Evolutionary conservation across 2,329 filamentous ascomycete genomes (phyloP).

Genomic region (Arthrinium puccinioides): DNA sequence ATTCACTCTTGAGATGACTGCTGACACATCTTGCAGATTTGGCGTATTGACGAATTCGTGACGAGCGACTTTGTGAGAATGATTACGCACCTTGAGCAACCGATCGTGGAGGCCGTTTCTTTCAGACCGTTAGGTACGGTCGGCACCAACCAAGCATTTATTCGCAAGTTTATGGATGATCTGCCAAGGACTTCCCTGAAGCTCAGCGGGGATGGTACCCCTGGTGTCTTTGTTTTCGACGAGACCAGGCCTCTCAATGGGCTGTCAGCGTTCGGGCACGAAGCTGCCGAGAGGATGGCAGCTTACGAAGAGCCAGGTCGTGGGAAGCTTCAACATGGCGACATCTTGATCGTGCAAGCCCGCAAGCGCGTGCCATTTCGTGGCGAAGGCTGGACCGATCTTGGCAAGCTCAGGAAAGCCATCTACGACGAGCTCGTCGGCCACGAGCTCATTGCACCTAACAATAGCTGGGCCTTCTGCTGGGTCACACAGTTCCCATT

Average conservation of each 20-base stretch:
- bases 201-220: constrained; percentile 65
- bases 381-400: constrained; percentile 59
- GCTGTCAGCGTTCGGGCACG: constrained; percentile 44
- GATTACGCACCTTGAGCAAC: constrained; percentile 62
- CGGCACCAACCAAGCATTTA: constrained; percentile 27
- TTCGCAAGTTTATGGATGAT: constrained; percentile 61
- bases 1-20: too few relatives aligned
- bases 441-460: constrained; percentile 44
- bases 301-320: constrained; percentile 11
- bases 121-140: constrained; percentile 38
- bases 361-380: constrained; percentile 56
- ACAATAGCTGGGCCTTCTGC: constrained; percentile 55
- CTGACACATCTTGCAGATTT: too few relatives aligned
- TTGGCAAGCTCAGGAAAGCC: constrained; percentile 67
- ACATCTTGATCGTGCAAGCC: constrained; percentile 76
- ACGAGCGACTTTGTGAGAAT: constrained; percentile 61
- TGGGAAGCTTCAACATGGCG: constrained; percentile 55
- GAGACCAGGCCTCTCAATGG: constrained; percentile 66
- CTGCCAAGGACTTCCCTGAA: constrained; percentile 52
- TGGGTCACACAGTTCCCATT: constrained; percentile 92
- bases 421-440: constrained; percentile 64
- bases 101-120: constrained; percentile 69
- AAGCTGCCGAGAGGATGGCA: constrained; percentile 17
- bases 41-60: constrained; percentile 55
- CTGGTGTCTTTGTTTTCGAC: constrained; percentile 72